These are phyloP conservation scores for Xanthoconium stramineum DNA, from an alignment of 768 basidiomycete species.

Conservation along the genomic window DNA sequence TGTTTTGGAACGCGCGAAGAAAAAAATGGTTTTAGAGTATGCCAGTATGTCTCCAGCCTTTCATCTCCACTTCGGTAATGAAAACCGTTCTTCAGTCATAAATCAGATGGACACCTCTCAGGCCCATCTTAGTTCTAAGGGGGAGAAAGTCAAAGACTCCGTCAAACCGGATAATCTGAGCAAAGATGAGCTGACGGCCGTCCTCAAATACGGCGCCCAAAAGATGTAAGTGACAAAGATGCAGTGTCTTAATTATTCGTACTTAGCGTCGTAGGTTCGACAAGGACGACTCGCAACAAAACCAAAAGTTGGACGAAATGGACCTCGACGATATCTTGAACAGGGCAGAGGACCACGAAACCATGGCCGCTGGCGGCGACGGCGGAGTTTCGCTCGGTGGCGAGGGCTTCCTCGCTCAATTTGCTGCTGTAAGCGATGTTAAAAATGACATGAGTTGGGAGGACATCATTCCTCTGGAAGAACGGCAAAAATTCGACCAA, in stretches of 20 bases:
- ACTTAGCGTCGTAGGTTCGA: slow-evolving; percentile 68
- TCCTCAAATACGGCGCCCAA: slow-evolving; percentile 97
- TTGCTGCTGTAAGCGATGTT: slow-evolving; percentile 94
- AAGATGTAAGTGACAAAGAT: slow-evolving; percentile 66
- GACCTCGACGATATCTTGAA: slow-evolving; percentile 98
- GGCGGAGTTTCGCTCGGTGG: slow-evolving; percentile 95
- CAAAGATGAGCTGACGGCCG: slow-evolving; percentile 95
- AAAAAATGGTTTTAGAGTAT: slow-evolving; percentile 99
- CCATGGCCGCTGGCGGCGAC: slow-evolving; percentile 74
- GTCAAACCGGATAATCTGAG: slow-evolving; percentile 81
- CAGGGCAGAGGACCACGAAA: slow-evolving; percentile 96
- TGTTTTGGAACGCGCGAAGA: slow-evolving; percentile 94
- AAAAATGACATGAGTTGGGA: slow-evolving; percentile 99
- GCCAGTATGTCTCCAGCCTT: slow-evolving; percentile 69
- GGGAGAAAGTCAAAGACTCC: slow-evolving; percentile 58
- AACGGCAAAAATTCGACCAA: slow-evolving; percentile 77
- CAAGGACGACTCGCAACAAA: slow-evolving; percentile 91
- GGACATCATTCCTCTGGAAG: slow-evolving; percentile 94
- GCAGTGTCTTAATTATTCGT: neutral
- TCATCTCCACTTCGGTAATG: slow-evolving; percentile 13
- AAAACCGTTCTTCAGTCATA: slow-evolving; percentile 65
- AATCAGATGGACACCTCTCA: slow-evolving; percentile 99
- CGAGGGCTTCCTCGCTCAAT: slow-evolving; percentile 92
- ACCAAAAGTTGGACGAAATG: slow-evolving; percentile 97
- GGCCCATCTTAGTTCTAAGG: slow-evolving; percentile 86